Evolutionary conservation across 2,329 filamentous ascomycete genomes (phyloP), one percentile per base, ranked within the genome.

Genomic region (Trichoderma guizhouense): DNA sequence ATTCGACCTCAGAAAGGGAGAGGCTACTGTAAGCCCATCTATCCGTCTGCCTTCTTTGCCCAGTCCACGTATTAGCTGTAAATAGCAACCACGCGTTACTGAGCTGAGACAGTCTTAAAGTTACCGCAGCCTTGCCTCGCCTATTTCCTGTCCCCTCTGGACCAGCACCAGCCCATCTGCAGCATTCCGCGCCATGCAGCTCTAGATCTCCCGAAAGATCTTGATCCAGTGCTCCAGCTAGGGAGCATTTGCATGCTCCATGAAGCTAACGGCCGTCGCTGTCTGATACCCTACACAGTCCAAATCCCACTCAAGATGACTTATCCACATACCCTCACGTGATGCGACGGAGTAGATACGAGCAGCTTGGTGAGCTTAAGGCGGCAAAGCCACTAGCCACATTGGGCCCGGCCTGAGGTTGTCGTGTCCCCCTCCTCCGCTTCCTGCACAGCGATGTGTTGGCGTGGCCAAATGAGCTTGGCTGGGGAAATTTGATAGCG

Each of bases 381-480:
- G 71, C 71, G 58, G 71, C 71, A 53, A 60, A 30, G 66, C 8
- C 34, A 18, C 51, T 72, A 72, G 43, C 71, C 66, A 9, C 3
- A 26, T 58, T n/a, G 28, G 39, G 64, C 18, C 21, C 34, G 26
- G n/a, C 58, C 39, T 64, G 58, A 55, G 43, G 53, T 58, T 47
- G 55, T 67, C 70, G 70, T 67, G 70, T 72, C 51, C 71, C 51
- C 71, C 71, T 71, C 71, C 65, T 69, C 70, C 63, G 70, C 70
- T 68, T 72, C 63, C 70, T 72, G 70, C 70, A 58, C 60, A 65
- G 58, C 65, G 71, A 70, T 36, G 71, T 69, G 71, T 69, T 65
- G 61, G 61, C 69, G 69, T 58, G 68, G 58, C 43, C 68, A 39
- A 63, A 57, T 21, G 47, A 68, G 71, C 58, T 72, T 69, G 71